A percentile compares a stretch with the other conserved stretches of the same genome.
These are phyloP conservation scores for Cephaloascus albidus DNA, from an alignment of 805 yeast genomes.

Conservation along the genomic window DNA sequence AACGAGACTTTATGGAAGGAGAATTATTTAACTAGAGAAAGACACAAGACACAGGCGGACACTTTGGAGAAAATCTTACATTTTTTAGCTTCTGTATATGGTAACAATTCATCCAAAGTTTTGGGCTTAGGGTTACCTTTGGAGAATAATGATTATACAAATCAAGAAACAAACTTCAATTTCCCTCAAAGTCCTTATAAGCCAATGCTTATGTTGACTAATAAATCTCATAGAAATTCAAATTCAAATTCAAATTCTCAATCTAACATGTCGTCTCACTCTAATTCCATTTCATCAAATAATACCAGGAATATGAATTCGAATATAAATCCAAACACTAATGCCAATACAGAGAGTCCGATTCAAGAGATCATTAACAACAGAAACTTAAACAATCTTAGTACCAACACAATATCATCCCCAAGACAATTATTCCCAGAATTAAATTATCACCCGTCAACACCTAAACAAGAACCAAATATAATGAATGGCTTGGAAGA, in stretches of 20 bases:
- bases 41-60: constrained; percentile 77
- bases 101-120: constrained; percentile 44
- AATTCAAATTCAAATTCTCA: background rate
- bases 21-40: constrained; percentile 71
- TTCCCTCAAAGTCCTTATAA: background rate
- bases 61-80: constrained; percentile 82
- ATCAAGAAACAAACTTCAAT: background rate
- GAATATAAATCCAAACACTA: too few species aligned
- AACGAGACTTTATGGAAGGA: constrained; percentile 91
- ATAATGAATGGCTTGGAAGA: constrained; percentile 29
- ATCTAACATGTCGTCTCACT: constrained; percentile 5
- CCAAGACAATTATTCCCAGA: constrained; percentile 18
- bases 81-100: constrained; percentile 78
- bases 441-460: constrained; percentile 5
- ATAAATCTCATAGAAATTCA: background rate
- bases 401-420: constrained; percentile 8
- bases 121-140: constrained; percentile 18
- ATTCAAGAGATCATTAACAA: constrained; percentile 11
- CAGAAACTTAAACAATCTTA: constrained; percentile 4
- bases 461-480: background rate
- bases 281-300: constrained; percentile 7
- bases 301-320: constrained; percentile 9
- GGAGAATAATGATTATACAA: background rate
- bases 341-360: constrained; percentile 9
- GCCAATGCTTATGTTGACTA: background rate